phyloP scores from a whole-genome alignment of 2,329 filamentous ascomycete species.

The Chaetomiaceae sp. region DNA sequence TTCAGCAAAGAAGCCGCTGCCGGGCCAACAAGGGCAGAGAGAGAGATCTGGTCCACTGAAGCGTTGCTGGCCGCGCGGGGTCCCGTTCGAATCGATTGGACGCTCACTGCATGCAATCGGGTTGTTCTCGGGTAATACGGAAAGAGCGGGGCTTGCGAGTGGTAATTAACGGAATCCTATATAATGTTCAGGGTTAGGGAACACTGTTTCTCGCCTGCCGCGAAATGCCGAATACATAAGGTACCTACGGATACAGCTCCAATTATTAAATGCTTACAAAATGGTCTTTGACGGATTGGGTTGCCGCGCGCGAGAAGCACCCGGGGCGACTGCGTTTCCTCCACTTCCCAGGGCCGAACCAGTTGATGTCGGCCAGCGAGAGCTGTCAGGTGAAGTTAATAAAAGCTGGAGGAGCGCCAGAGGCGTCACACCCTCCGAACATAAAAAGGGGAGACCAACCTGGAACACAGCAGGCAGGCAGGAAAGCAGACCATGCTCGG shows the following conservation, averaged over 20 bases:
- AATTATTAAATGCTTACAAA: conserved; percentile 14
- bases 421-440: not conserved
- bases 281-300: not conserved
- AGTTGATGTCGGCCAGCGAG: not conserved
- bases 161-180: not conserved
- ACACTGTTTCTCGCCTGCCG: too few relatives aligned
- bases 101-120: not conserved
- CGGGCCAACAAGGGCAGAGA: not conserved
- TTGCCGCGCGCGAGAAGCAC: conserved; percentile 3
- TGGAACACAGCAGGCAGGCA: too few relatives aligned
- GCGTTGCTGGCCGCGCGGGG: too few relatives aligned
- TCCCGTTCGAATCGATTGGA: not conserved
- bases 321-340: not conserved
- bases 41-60: too few relatives aligned
- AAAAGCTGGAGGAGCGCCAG: too few relatives aligned
- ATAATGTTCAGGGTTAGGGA: not conserved
- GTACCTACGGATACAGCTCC: too few relatives aligned
- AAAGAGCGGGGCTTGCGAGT: not conserved
- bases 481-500: conserved; percentile 14
- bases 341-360: not conserved
- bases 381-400: not conserved
- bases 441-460: too few relatives aligned
- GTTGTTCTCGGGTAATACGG: not conserved
- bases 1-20: not conserved
- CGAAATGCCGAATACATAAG: too few relatives aligned